phyloP scores from a whole-genome alignment of 352 stramenopile species.

The Pythium volutum region DNA sequence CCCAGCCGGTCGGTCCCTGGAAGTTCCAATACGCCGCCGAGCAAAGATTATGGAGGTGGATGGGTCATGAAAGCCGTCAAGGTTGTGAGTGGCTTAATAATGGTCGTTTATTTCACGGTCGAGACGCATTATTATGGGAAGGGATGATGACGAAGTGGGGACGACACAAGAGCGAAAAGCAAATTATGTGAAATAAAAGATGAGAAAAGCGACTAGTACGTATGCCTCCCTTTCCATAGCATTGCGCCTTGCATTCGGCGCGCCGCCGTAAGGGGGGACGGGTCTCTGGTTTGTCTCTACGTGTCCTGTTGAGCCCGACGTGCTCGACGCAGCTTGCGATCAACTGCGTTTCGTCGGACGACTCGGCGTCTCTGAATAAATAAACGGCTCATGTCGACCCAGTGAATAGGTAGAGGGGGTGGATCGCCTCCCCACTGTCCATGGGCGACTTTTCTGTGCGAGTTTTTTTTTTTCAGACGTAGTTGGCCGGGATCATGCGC shows the following conservation, averaged over 20 bases:
- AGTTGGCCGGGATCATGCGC: conserved; percentile 70
- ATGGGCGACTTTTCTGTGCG: background rate
- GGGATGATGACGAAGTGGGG: background rate
- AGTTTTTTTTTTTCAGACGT: conserved; percentile 28
- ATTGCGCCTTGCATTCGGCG: conserved; percentile 4
- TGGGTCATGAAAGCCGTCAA: too few relatives aligned
- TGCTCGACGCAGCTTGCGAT: conserved; percentile 11
- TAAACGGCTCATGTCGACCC: background rate
- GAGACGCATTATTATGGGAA: too few relatives aligned
- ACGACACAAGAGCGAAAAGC: background rate
- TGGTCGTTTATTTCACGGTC: too few relatives aligned
- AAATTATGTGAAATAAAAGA: conserved; percentile 2
- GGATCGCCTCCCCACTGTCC: background rate
- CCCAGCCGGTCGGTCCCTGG: background rate
- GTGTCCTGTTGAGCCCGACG: conserved; percentile 1
- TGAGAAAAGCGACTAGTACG: background rate
- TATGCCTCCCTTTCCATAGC: background rate
- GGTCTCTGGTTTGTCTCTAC: conserved; percentile 13
- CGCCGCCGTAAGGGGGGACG: background rate
- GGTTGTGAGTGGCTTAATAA: too few relatives aligned
- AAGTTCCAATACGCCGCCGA: background rate
- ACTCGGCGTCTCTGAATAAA: conserved; percentile 11
- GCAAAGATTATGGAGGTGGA: too few relatives aligned
- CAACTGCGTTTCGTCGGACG: conserved; percentile 2
- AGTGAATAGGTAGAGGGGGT: background rate